Evolutionary conservation across 306 rosid genomes (phyloP).

Genomic region (Hippophae rhamnoides): DNA sequence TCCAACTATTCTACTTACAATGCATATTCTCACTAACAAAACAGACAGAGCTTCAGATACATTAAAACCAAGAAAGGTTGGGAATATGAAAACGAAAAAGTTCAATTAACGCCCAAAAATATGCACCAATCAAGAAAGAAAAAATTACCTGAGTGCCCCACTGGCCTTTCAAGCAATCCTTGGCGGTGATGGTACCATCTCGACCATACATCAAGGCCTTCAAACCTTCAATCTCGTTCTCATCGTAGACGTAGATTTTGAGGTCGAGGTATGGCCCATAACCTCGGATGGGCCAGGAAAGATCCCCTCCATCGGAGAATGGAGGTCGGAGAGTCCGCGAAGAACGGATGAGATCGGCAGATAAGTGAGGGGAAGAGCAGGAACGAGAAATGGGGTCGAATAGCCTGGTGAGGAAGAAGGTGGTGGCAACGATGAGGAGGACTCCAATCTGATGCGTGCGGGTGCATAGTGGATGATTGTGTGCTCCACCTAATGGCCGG

Average conservation of each 20-base stretch:
- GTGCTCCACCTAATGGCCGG: constrained; percentile 26
- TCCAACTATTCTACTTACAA: too few species aligned
- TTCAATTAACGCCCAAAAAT: not conserved
- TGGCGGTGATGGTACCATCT: constrained; percentile 49
- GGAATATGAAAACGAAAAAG: not conserved
- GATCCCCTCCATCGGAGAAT: constrained; percentile 26
- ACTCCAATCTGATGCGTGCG: constrained; percentile 82
- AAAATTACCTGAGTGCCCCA: constrained; percentile 91
- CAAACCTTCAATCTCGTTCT: constrained; percentile 57
- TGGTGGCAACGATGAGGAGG: constrained; percentile 41
- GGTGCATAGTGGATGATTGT: constrained; percentile 49
- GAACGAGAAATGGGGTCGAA: constrained; percentile 36
- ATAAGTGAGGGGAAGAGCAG: constrained; percentile 13
- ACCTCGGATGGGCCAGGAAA: constrained; percentile 49
- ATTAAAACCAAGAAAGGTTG: not conserved
- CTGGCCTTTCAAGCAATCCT: constrained; percentile 74
- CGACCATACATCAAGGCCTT: constrained; percentile 55
- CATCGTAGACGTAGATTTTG: constrained; percentile 78
- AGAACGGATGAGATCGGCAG: constrained; percentile 17
- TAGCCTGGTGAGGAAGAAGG: constrained; percentile 63
- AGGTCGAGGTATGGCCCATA: constrained; percentile 52
- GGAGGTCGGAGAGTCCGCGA: constrained; percentile 12
- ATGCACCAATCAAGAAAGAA: not conserved
- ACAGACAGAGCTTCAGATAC: not conserved
- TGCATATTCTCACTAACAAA: too few species aligned